Evolutionary conservation across 768 basidiomycete genomes (phyloP), one percentile per base, ranked within the genome.

Genomic region (Aureoboletus auriporus): DNA sequence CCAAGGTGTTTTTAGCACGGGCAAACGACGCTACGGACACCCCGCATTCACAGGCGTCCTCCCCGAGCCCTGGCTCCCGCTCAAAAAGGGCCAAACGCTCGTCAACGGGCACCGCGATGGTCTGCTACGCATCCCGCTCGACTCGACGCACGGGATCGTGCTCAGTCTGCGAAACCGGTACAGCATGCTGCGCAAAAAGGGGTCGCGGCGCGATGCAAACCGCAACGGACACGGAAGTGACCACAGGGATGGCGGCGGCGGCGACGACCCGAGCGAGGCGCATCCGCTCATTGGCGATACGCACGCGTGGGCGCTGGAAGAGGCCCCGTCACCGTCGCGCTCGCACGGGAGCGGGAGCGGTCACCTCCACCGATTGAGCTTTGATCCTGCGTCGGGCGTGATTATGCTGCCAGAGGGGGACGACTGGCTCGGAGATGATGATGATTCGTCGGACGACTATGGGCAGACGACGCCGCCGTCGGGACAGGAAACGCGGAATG

Each of bases 11-110:
- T 34, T 30, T 52, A 93, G 90, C 63, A 96, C 93, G n/a, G 93
- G 93, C 9, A 92, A 94, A 65, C 75, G 89, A 42, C 83, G 94
- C 36, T 98, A 97, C 57, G 93, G 90, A 0, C 95, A 97, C 63
- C 95, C 95, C 4, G 95, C 93, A 1, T 76, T 98, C 17, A 91
- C 86, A n/a, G 95, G 95, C 2, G 79, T 89, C 5, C 78, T 98
- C 0, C 95, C 95, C 3, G 83, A 86, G 49, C 94, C 95, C 0
- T 98, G 95, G 95, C 77, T 97, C 4, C 94, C 94, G 2, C 70
- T 93, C 44, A 91, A 89, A 71, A 89, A 84, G 60, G 86, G 83
- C 0, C 86, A 92, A 60, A 78, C 78, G 0, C 75, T 88, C 3
- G 81, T 84, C 17, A 92, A 91, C 54, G 64, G 72, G 39, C 39